Base-by-base conservation (phyloP, 2,329 filamentous ascomycete species). In the Fusarium azukiicola region DNA sequence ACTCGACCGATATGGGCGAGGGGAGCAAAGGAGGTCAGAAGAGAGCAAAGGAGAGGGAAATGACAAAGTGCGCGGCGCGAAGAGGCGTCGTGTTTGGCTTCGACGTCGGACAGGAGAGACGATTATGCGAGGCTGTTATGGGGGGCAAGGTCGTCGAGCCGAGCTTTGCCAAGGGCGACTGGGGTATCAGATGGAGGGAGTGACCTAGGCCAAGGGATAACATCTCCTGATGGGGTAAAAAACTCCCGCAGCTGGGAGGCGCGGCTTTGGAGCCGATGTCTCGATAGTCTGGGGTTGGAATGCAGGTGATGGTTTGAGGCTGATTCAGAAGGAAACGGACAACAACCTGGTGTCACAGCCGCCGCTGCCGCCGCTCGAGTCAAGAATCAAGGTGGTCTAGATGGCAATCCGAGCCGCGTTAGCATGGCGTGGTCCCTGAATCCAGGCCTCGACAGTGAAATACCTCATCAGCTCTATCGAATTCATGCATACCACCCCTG, bases 61-160 rank as follows among this genome's bases (percentile, higher is more conserved):
- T 94, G 86, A 90, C 95, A 63, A 89, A 92, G 40, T 90, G 91
- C n/a, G 93, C 93, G 0, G 94, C 94, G 3, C 91, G 94, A 79
- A 89, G 93, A 32, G 91, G 90, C 3, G 91, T 91, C 72, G 92
- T 91, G 0, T 93, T 93, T 85, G 92, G 92, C 3, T 89, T 93
- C 44, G 70, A 81, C 6, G 72, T 82, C 1, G 77, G 71, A 2
- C 38, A 56, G 17, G 72, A 68, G 42, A 75, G 73, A 23, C 87
- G 88, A 72, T 89, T 91, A 77, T 93, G 92, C 73, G 93, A 94
- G 83, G 92, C 92, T 12, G 86, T 94, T 5, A 93, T 94, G 92
- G 87, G 89, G 52, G 91, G 91, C 2, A 88, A 88, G 58, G 90
- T 94, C 6, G 92, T 94, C 1, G 93, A 94, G 82, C 89, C 91